These are phyloP conservation scores for Suillus hirtellus DNA, from an alignment of 768 basidiomycete species.

Conservation along the genomic window DNA sequence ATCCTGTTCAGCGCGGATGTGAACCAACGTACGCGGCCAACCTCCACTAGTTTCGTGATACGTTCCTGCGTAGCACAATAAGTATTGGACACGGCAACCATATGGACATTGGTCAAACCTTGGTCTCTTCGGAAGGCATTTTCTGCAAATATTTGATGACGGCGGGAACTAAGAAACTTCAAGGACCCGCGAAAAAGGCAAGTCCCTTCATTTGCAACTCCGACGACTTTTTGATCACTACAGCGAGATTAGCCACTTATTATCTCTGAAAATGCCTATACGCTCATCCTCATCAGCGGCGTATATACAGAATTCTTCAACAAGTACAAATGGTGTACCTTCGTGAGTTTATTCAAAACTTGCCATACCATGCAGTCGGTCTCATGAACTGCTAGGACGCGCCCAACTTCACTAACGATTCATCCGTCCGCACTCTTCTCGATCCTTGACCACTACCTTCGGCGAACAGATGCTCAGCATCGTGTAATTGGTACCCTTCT, in stretches of 20 bases:
- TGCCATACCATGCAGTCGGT: conserved; percentile 1
- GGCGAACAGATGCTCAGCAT: conserved; percentile 76
- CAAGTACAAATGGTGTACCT: conserved; percentile 29
- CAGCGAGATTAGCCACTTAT: conserved; percentile 6
- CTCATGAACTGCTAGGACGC: conserved; percentile 46
- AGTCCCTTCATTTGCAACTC: conserved; percentile 29
- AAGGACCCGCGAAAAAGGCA: conserved; percentile 10
- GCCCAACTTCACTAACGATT: conserved; percentile 74
- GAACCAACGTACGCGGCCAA: conserved; percentile 66
- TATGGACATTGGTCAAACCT: conserved; percentile 45
- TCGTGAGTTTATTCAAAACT: conserved; percentile 32
- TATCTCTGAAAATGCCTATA: conserved; percentile 44
- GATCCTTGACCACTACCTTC: conserved; percentile 95
- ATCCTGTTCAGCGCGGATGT: conserved; percentile 5
- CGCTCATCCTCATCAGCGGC: conserved; percentile 48
- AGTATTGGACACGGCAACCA: background rate
- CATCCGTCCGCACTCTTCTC: conserved; percentile 93
- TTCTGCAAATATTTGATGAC: conserved; percentile 14
- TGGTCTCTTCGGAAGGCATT: conserved; percentile 93
- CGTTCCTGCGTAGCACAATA: conserved; percentile 56
- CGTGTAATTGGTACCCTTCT: conserved; percentile 96
- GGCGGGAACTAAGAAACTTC: conserved; percentile 3
- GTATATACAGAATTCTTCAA: conserved; percentile 37
- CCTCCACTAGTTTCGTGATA: conserved; percentile 76
- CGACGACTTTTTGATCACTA: conserved; percentile 23